These are phyloP conservation scores for Phytopythium boreale DNA, from an alignment of 352 stramenopile species.

Conservation along the genomic window DNA sequence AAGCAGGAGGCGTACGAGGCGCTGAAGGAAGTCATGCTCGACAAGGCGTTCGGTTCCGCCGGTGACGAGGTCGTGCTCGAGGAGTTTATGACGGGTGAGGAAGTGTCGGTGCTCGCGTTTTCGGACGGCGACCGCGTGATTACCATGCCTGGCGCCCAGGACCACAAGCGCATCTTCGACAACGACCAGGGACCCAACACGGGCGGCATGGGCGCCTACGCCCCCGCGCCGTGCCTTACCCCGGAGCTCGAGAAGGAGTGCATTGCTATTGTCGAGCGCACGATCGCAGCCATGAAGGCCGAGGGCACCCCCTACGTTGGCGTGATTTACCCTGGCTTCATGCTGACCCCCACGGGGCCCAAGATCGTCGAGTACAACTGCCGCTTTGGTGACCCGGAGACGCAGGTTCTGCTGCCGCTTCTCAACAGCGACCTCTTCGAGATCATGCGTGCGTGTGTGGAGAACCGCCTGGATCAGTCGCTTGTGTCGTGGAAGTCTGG, in stretches of 20 bases:
- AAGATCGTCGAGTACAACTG: conserved; percentile 99
- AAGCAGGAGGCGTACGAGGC: conserved; percentile 92
- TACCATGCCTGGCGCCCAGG: conserved; percentile 96
- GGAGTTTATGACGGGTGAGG: conserved; percentile 97
- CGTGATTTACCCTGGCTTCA: conserved; percentile 99
- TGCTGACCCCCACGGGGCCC: conserved; percentile 88
- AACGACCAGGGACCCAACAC: conserved; percentile 98
- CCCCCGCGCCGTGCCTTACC: conserved; percentile 95
- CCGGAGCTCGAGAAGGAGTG: conserved; percentile 91
- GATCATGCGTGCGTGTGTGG: conserved; percentile 95
- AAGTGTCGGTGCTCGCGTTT: conserved; percentile 98
- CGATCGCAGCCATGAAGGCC: conserved; percentile 83
- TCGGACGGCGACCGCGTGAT: conserved; percentile 95
- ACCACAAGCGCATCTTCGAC: conserved; percentile 99
- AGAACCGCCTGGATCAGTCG: conserved; percentile 86
- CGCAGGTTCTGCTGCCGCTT: conserved; percentile 97
- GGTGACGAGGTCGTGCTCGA: conserved; percentile 98
- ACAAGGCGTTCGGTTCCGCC: conserved; percentile 95
- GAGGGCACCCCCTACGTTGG: conserved; percentile 98
- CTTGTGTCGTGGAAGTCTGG: conserved; percentile 91
- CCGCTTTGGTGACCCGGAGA: conserved; percentile 99
- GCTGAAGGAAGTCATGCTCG: conserved; percentile 97
- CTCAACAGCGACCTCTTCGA: conserved; percentile 98
- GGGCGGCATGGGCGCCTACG: conserved; percentile 99
- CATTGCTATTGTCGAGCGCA: conserved; percentile 77